These are phyloP conservation scores for Tolypocladium amazonense DNA, from an alignment of 2,329 filamentous ascomycete genomes.

Conservation along the genomic window DNA sequence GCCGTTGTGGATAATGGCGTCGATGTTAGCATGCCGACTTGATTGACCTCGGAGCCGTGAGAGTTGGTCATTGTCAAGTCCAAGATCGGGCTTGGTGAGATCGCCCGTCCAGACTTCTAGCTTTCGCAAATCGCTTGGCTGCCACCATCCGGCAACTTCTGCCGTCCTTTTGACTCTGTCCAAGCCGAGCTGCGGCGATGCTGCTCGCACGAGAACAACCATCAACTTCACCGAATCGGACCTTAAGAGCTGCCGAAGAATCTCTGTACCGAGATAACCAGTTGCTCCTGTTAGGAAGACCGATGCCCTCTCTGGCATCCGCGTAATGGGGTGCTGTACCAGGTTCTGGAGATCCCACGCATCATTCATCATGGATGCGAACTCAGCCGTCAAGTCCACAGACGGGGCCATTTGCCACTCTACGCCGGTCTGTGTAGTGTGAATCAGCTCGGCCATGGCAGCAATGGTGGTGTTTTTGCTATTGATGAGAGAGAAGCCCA, in stretches of 20 bases:
- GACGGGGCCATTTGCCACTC: neutral
- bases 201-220: slow-evolving; percentile 63
- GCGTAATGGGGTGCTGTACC: neutral
- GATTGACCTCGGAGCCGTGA: slow-evolving; percentile 27
- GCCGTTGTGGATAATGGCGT: slow-evolving; percentile 73
- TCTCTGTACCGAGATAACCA: slow-evolving; percentile 64
- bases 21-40: slow-evolving; percentile 36
- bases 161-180: slow-evolving; percentile 40
- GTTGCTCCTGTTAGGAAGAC: slow-evolving; percentile 75
- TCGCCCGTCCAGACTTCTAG: slow-evolving; percentile 9
- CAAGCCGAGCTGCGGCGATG: slow-evolving; percentile 44
- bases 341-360: neutral
- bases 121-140: neutral
- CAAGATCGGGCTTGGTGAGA: neutral
- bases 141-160: slow-evolving; percentile 6
- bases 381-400: neutral
- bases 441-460: neutral
- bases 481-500: neutral
- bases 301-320: slow-evolving; percentile 23
- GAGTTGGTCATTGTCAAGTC: slow-evolving; percentile 34
- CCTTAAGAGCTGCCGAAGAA: slow-evolving; percentile 61
- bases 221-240: slow-evolving; percentile 33
- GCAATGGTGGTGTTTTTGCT: neutral
- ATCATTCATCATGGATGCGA: neutral
- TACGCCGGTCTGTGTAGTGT: neutral